A percentile compares a stretch with the other conserved stretches of the same genome.
Evolutionary conservation across 352 stramenopile genomes (phyloP).

Genomic region (Phytophthora brassicae): DNA sequence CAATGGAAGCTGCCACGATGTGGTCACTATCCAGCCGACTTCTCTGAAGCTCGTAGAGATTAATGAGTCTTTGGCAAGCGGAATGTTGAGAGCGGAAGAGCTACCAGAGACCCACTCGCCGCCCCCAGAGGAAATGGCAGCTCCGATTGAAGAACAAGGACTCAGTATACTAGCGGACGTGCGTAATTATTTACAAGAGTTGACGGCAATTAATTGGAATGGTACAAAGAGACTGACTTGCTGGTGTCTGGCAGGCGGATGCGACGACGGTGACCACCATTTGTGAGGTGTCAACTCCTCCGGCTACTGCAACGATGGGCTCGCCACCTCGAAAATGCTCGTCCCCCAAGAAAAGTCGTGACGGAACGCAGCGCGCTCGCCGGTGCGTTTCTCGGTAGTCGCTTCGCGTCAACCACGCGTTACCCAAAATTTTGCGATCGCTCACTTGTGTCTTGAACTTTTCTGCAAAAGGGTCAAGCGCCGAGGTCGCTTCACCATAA

Average conservation of each 20-base stretch:
- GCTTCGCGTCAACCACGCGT: slow-evolving; percentile 22
- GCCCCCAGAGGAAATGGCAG: slow-evolving; percentile 18
- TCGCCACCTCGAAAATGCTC: slow-evolving; percentile 37
- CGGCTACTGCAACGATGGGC: slow-evolving; percentile 4
- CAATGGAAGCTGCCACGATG: slow-evolving; percentile 14
- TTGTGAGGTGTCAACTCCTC: slow-evolving; percentile 12
- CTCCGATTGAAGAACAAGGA: slow-evolving; percentile 8
- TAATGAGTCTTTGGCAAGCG: neutral
- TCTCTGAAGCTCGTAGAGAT: slow-evolving; percentile 3
- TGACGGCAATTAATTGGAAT: neutral
- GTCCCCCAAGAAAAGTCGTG: slow-evolving; percentile 37
- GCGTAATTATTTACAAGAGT: slow-evolving; percentile 10
- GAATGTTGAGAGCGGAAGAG: slow-evolving; percentile 14
- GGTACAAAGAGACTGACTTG: slow-evolving; percentile 2
- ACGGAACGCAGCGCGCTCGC: slow-evolving; percentile 25
- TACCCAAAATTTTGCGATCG: slow-evolving; percentile 11
- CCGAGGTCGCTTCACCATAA: slow-evolving; percentile 85
- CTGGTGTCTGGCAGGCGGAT: slow-evolving; percentile 18
- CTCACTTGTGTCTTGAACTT: slow-evolving; percentile 12
- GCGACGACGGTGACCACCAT: slow-evolving; percentile 8
- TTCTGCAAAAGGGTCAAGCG: slow-evolving; percentile 60
- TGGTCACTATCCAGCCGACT: slow-evolving; percentile 14
- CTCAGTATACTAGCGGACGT: slow-evolving; percentile 11
- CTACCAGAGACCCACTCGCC: slow-evolving; percentile 21
- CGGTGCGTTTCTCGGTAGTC: slow-evolving; percentile 29